Evolutionary conservation across 2,329 filamentous ascomycete species (phyloP).

Genomic region (Colletotrichum shisoi): DNA sequence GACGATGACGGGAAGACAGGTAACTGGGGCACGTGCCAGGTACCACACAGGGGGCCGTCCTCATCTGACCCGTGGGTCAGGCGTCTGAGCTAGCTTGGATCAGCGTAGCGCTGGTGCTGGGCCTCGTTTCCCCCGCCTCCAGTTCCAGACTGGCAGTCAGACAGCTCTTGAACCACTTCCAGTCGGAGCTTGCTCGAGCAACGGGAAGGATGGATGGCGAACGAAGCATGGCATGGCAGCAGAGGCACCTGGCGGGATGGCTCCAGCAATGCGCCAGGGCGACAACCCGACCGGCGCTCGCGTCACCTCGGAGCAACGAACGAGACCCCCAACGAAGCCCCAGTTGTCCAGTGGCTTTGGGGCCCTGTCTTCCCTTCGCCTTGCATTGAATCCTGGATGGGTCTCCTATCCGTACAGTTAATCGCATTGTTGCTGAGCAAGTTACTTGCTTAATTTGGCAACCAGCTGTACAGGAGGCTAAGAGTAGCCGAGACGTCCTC

Average conservation of each 20-base stretch:
- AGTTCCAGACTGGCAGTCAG: conserved; percentile 35
- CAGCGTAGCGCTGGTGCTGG: conserved; percentile 38
- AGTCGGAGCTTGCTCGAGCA: conserved; percentile 13
- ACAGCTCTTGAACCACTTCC: conserved; percentile 27
- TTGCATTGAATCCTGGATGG: conserved; percentile 29
- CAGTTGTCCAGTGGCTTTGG: conserved; percentile 21
- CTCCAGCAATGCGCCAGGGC: conserved; percentile 19
- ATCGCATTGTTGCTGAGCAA: conserved; percentile 31
- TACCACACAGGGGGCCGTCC: conserved; percentile 26
- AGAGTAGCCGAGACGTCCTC: conserved; percentile 12
- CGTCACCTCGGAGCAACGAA: conserved; percentile 7
- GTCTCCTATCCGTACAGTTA: conserved; percentile 29
- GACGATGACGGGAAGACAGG: conserved; percentile 36
- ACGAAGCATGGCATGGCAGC: conserved; percentile 2
- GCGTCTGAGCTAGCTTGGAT: conserved; percentile 35
- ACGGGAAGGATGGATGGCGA: not conserved
- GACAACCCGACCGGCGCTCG: conserved; percentile 18
- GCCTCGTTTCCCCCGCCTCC: conserved; percentile 37
- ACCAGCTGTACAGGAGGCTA: conserved; percentile 13
- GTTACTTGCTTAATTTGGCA: conserved; percentile 20
- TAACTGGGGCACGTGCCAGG: conserved; percentile 36
- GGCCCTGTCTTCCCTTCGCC: conserved; percentile 27
- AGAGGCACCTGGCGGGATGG: conserved; percentile 22
- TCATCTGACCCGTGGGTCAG: conserved; percentile 39
- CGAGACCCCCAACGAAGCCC: conserved; percentile 7